Evolutionary conservation across 1,284 basidiomycete genomes (phyloP), one percentile per base, ranked within the genome.

Genomic region (Butyriboletus appendiculatus): DNA sequence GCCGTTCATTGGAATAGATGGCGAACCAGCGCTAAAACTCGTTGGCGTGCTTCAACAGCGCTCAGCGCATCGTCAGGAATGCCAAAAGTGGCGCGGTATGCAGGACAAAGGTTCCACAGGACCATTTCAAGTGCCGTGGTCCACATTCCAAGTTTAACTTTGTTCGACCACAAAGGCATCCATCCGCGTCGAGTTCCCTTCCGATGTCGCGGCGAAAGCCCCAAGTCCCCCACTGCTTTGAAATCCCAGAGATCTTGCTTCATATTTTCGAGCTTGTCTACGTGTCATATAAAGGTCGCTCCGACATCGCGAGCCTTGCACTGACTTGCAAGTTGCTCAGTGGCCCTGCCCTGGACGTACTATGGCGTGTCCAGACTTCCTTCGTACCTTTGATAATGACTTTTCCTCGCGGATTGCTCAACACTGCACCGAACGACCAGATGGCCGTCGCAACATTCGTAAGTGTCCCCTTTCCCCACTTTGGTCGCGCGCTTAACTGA

Each of bases 361-460:
- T 64, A 3, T 64, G 65, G 63, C 51, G 59, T 34, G 41, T 61
- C 0, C 63, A 67, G 48, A 50, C 58, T 0, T 67, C 52, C 28
- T 22, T 67, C 1, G 4, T 65, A 2, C 65, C 62, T 1, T 33
- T 67, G 37, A 12, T 65, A 0, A 55, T 46, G 58, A 59, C 48
- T 8, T 61, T 63, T 47, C 63, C 65, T 16, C 53, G 18, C 14
- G 58, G 54, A 2, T 12, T 64, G 35, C 54, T 67, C 45, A 39
- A 50, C 22, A 61, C 64, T 39, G 59, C 59, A 9, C 55, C 59
- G 9, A 63, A 52, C 50, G 61, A 66, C 6, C 61, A 59, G 45
- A 61, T 50, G 38, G 56, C 62, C 33, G 52, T 64, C 39, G 62
- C 59, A 2, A 66, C 64, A 0, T 48, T 62, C 9, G 61, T 62